Conservation (phyloP, 2,329 filamentous ascomycete genomes). For the Colletotrichum sp. region DNA sequence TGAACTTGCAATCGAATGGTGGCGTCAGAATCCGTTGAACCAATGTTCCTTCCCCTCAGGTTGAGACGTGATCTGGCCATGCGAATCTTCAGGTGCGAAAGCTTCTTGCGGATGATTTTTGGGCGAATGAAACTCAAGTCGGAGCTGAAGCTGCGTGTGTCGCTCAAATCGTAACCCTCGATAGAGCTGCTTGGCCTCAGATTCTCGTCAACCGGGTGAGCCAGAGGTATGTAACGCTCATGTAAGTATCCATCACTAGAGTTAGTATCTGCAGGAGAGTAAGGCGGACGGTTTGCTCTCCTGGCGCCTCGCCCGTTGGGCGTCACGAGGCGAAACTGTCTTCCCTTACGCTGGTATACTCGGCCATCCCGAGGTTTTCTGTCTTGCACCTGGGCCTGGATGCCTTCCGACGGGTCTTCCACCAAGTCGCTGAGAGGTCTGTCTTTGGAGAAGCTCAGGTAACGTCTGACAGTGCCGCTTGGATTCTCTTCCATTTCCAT, state of each 20-base stretch:
- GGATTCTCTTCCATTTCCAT: not conserved
- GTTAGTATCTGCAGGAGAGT: not conserved
- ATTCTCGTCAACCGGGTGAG: conserved; percentile 6
- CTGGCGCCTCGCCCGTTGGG: not conserved
- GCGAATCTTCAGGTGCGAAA: conserved; percentile 18
- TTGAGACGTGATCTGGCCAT: conserved; percentile 15
- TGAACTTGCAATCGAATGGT: not conserved
- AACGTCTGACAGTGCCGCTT: not conserved
- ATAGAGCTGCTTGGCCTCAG: conserved; percentile 5
- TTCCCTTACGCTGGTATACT: not conserved
- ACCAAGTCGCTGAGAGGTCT: not conserved
- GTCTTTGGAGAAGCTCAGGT: not conserved
- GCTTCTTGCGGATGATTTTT: conserved; percentile 16
- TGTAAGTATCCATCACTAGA: not conserved
- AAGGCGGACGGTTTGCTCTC: not conserved
- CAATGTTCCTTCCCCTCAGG: not conserved
- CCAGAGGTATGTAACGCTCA: conserved; percentile 12
- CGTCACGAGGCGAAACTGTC: not conserved
- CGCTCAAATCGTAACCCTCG: conserved; percentile 7
- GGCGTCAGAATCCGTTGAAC: not conserved
- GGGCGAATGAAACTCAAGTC: conserved; percentile 2
- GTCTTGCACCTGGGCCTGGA: not conserved
- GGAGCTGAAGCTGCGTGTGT: conserved; percentile 9
- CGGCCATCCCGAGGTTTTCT: not conserved
- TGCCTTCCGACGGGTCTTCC: not conserved